Evolutionary conservation across 2,329 filamentous ascomycete species (phyloP), one percentile per base, ranked within the genome.

Genomic region (Ophiostoma sp.): DNA sequence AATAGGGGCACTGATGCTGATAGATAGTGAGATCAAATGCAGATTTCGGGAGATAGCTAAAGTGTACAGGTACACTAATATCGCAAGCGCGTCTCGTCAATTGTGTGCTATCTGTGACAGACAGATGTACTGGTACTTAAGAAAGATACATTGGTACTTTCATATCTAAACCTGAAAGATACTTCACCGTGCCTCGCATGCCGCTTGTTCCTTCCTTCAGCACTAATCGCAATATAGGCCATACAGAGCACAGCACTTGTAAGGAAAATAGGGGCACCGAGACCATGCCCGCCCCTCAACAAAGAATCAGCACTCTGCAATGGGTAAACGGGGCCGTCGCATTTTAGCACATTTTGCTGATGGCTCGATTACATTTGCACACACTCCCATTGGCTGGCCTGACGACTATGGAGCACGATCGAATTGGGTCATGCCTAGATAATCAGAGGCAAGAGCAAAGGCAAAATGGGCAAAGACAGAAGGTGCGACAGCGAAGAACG

Each of bases 351-450:
- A 35, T 23, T 13, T 41, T 41, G 36, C 36, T 10, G 39, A 41
- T 41, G 27, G 35, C 13, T 20, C 23, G 70, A 71, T 71, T 71
- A 71, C 68, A 69, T 69, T 69, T 66, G 35, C 60, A 20, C 33
- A 44, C 17, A 31, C 23, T 39, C 1, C 60, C 68, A 69, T 71
- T 71, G 70, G 70, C 48, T 17, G 7, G 39, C 17, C 64, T 54
- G 27, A 7, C 44, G 33, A 57, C 68, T 68, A 39, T 65, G 70
- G 70, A 68, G 68, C 52, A 10, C 15, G n/a, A 17, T 5, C 52
- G 7, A 23, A 54, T 44, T 64, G 23, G 57, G 39, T 20, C 33
- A 23, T 17, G 13, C 17, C 57, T n/a, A 39, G 67, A 39, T 54
- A 57, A 57, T 67, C 65, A 65, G 39, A 41, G 39, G 13, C 13